Percentiles rank a stretch among this genome's conserved stretches.
Conservation (phyloP, 495 filamentous ascomycete genomes). For the Mycothermus thermophilus region DNA sequence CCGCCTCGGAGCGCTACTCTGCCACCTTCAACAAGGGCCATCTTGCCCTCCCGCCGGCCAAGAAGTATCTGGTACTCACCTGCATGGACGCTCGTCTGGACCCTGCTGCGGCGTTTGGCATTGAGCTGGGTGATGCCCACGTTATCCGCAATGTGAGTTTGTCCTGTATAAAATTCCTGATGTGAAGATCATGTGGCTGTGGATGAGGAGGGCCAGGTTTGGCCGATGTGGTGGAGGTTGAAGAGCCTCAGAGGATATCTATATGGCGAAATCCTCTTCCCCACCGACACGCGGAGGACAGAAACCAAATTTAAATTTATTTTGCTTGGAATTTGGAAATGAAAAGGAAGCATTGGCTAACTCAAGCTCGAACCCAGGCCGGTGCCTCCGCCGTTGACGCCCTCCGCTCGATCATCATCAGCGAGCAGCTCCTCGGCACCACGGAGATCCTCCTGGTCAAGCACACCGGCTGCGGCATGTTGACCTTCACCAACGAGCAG, state of each 20-base stretch:
- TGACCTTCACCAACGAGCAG: slow-evolving; percentile 58
- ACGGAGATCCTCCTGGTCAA: slow-evolving; percentile 64
- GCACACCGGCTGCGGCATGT: slow-evolving; percentile 72
- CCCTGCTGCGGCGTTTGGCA: slow-evolving; percentile 54
- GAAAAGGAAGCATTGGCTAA: no score
- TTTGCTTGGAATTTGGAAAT: no score
- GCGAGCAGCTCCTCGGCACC: slow-evolving; percentile 71
- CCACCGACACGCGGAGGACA: no score
- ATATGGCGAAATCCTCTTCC: no score
- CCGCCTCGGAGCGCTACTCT: slow-evolving; percentile 48
- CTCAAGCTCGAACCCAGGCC: slow-evolving; percentile 18
- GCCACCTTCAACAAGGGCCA: slow-evolving; percentile 48
- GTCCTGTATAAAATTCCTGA: no score
- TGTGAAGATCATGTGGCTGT: no score
- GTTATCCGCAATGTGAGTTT: slow-evolving; percentile 55
- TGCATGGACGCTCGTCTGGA: slow-evolving; percentile 85
- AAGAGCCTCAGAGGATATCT: no score
- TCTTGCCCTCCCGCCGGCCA: slow-evolving; percentile 58
- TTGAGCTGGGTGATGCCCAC: slow-evolving; percentile 63
- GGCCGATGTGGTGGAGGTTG: no score
- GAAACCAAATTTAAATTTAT: no score
- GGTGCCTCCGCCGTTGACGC: slow-evolving; percentile 56
- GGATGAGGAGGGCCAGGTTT: no score
- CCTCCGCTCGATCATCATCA: slow-evolving; percentile 62
- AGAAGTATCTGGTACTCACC: slow-evolving; percentile 51